A percentile compares a stretch with the other conserved stretches of the same genome.
phyloP scores from a whole-genome alignment of 805 yeast genomes.

The Kuraishia hungarica region DNA sequence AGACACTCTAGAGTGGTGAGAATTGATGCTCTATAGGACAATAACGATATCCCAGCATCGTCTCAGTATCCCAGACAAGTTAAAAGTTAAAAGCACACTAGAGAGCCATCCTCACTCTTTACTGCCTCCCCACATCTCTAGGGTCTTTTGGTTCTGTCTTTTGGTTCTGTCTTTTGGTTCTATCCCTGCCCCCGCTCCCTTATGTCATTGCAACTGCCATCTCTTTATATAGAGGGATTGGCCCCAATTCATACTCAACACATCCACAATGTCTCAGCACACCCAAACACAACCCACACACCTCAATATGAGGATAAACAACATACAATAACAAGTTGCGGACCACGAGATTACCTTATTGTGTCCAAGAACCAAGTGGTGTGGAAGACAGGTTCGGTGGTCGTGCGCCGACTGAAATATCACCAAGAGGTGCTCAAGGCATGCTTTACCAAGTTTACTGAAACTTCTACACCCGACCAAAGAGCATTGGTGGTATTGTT shows the following conservation, averaged over 20 bases:
- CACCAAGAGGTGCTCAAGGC: constrained; percentile 49
- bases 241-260: not conserved
- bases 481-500: constrained; percentile 53
- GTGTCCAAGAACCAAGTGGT: constrained; percentile 24
- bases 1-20: too few relatives aligned
- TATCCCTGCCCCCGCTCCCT: not conserved
- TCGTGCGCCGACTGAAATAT: constrained; percentile 40
- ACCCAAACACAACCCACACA: not conserved
- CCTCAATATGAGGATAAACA: not conserved
- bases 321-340: not conserved
- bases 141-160: too few relatives aligned
- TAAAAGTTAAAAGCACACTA: too few relatives aligned
- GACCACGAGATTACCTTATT: not conserved
- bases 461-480: constrained; percentile 10
- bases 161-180: not conserved
- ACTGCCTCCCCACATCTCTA: too few relatives aligned
- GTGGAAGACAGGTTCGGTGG: constrained; percentile 41
- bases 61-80: too few relatives aligned
- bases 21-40: too few relatives aligned
- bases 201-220: not conserved
- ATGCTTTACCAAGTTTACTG: constrained; percentile 46
- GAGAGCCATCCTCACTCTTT: too few relatives aligned
- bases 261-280: not conserved
- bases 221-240: not conserved
- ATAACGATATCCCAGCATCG: too few relatives aligned